These are phyloP conservation scores for Paxillus involutus DNA, from an alignment of 768 basidiomycete genomes.

Conservation along the genomic window DNA sequence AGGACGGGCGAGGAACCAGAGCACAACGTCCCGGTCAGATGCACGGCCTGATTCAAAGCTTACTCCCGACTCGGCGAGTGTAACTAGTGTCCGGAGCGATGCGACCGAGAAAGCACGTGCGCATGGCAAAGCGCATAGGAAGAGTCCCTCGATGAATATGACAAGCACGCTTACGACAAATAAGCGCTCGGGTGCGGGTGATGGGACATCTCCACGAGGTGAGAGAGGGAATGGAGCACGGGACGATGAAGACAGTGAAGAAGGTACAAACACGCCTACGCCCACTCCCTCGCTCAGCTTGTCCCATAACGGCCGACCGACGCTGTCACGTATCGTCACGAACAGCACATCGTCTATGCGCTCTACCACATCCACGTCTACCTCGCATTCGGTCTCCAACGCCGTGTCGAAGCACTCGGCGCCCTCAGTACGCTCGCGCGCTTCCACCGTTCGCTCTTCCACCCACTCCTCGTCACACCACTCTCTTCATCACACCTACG, in stretches of 20 bases:
- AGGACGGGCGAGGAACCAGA: conserved; percentile 23
- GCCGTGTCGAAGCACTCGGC: conserved; percentile 7
- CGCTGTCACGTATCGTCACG: conserved; percentile 27
- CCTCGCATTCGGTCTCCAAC: not conserved
- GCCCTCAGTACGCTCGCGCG: conserved; percentile 16
- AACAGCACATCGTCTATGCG: conserved; percentile 24
- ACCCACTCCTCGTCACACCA: conserved; percentile 12
- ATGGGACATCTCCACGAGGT: not conserved
- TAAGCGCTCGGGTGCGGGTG: not conserved
- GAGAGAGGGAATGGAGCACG: conserved; percentile 6
- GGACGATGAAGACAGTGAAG: conserved; percentile 11
- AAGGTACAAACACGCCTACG: not conserved
- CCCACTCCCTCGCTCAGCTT: conserved; percentile 9
- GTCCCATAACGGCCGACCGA: conserved; percentile 23
- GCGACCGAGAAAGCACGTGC: conserved; percentile 21
- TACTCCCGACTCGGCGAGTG: conserved; percentile 45
- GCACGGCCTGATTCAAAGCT: conserved; percentile 72
- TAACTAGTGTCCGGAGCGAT: conserved; percentile 25
- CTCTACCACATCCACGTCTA: conserved; percentile 14
- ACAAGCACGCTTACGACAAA: conserved; percentile 4
- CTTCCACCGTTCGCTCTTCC: conserved; percentile 27
- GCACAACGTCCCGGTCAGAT: conserved; percentile 30
- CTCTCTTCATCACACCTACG: conserved; percentile 10
- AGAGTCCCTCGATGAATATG: conserved; percentile 19
- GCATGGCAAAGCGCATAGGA: conserved; percentile 20